These are phyloP conservation scores for Acmispon strigosus DNA, from an alignment of 306 rosid genomes.

Conservation along the genomic window DNA sequence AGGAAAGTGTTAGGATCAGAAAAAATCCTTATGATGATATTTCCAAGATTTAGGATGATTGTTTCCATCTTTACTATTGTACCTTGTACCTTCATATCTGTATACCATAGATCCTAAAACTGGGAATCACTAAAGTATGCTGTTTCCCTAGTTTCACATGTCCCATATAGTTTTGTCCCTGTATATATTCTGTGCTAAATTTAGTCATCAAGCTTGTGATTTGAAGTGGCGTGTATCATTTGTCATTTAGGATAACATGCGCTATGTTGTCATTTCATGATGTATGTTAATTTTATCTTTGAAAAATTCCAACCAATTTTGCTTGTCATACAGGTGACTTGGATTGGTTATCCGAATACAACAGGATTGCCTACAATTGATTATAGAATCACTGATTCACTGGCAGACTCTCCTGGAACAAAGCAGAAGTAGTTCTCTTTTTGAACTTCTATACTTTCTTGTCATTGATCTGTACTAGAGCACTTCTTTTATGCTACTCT, in stretches of 20 bases:
- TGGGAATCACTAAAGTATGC: too few species aligned
- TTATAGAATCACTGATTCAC: conserved; percentile 89
- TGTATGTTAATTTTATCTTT: conserved; percentile 11
- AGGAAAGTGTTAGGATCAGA: too few species aligned
- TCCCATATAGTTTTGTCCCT: neutral
- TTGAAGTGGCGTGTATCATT: neutral
- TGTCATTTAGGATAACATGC: neutral
- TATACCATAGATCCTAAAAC: too few species aligned
- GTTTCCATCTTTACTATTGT: too few species aligned
- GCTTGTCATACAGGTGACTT: conserved; percentile 65
- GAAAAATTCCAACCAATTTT: conserved; percentile 3
- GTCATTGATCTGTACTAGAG: conserved; percentile 21
- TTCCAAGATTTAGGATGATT: too few species aligned
- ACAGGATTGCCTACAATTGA: conserved; percentile 96
- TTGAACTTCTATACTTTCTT: conserved; percentile 20
- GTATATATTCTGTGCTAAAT: neutral
- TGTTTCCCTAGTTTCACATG: too few species aligned
- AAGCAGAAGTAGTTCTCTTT: conserved; percentile 71
- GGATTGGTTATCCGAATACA: conserved; percentile 99
- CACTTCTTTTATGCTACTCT: neutral
- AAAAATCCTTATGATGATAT: too few species aligned
- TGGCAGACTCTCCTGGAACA: conserved; percentile 82
- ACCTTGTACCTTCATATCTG: too few species aligned
- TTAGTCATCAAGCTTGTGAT: neutral
- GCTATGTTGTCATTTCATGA: neutral